Evolutionary conservation across 441 rosid species (phyloP), one percentile per base, ranked within the genome.

Genomic region (Populus hybrid): DNA sequence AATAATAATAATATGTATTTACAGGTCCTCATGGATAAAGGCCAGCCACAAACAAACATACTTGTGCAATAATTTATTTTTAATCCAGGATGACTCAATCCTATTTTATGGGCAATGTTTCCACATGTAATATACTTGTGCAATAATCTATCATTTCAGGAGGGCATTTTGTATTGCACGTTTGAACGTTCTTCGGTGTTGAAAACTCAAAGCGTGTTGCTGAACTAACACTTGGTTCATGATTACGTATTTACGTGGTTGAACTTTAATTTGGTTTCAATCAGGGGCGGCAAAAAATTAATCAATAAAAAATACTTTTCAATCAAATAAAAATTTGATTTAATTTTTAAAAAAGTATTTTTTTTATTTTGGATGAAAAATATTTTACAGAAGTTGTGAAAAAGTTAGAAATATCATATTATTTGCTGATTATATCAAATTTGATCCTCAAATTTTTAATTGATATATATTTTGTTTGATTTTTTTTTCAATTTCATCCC

Each of bases 281-380:
- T 53, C 18, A 18, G 18, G 4, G 61, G 18, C 18, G 18, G 21
- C 0, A 0, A 29, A 3, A 29, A 29, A 29, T 29, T 29, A 3
- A 3, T 29, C 0, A 29, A 3, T 0, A 0, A 0, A 29, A 29
- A 29, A 29, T 0, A 29, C 0, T 3, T 29, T 29, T 0, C 2
- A 29, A 3, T 3, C 4, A 29, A 29, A 29, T 3, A 3, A 29
- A 29, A 29, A 29, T 29, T 29, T 29, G 4, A 0, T 0, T 29
- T 29, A 0, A 29, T 29, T 29, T 3, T 29, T 0, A 3, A 0
- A 0, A 29, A 29, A 29, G 0, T 29, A 0, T 29, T 29, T 3
- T 28, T n/a, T n/a, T n/a, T n/a, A n/a, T n/a, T n/a, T n/a, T n/a
- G n/a, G n/a, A n/a, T n/a, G n/a, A 23, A 23, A 23, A 23, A 23